Evolutionary conservation across 2,329 filamentous ascomycete genomes (phyloP).

Genomic region (Claviceps purpurea): DNA sequence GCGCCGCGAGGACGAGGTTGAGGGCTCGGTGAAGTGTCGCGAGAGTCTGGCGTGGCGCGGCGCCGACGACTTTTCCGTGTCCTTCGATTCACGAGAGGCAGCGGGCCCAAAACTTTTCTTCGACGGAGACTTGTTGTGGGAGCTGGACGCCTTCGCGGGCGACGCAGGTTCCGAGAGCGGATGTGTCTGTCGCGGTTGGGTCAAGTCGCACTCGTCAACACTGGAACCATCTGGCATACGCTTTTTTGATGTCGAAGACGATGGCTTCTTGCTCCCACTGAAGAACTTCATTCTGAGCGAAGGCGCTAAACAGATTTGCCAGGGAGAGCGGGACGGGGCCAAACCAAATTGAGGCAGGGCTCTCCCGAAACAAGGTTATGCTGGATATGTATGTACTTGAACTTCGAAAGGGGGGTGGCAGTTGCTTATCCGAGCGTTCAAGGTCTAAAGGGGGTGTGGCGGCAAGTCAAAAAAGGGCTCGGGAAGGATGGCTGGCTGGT

Average conservation of each 20-base stretch:
- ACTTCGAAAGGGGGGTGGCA: constrained; percentile 8
- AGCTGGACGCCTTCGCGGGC: constrained; percentile 23
- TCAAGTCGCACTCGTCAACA: constrained; percentile 23
- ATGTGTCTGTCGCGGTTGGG: constrained; percentile 15
- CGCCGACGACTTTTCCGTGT: constrained; percentile 9
- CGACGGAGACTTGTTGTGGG: constrained; percentile 16
- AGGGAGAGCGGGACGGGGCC: constrained; percentile 7
- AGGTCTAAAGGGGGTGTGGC: constrained; percentile 7
- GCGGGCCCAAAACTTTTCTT: constrained; percentile 18
- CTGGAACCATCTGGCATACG: constrained; percentile 20
- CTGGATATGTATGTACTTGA: constrained; percentile 17
- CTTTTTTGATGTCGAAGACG: constrained; percentile 23
- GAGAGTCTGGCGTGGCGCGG: constrained; percentile 29
- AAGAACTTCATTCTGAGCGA: constrained; percentile 36
- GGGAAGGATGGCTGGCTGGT: constrained; percentile 1
- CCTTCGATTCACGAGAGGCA: constrained; percentile 15
- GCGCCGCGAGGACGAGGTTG: constrained; percentile 32
- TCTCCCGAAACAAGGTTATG: constrained; percentile 28
- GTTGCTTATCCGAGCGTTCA: constrained; percentile 17
- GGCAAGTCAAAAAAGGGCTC: not conserved
- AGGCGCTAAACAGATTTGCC: constrained; percentile 1
- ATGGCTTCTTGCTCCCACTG: constrained; percentile 27
- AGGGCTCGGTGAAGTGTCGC: constrained; percentile 35
- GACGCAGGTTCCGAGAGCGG: constrained; percentile 23
- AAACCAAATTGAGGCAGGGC: constrained; percentile 12